Percentiles rank a stretch among this genome's conserved stretches.
phyloP scores from a whole-genome alignment of 306 rosid genomes.

The Acacia acuminata region DNA sequence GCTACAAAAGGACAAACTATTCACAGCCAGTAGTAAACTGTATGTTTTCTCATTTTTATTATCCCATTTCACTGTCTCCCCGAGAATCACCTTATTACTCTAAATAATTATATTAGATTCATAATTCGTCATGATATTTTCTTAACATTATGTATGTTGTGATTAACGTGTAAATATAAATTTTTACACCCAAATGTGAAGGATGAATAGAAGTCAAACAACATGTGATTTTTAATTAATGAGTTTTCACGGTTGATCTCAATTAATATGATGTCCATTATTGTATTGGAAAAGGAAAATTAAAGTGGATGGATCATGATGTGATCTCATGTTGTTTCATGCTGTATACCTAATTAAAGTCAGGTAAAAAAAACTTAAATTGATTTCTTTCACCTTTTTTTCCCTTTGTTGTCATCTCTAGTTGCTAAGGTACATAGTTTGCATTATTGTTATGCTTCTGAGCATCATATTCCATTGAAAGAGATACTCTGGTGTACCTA shows the following conservation, averaged over 20 bases:
- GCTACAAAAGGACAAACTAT: slow-evolving; percentile 1
- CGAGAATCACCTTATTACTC: neutral
- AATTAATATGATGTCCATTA: neutral
- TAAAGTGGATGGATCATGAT: neutral
- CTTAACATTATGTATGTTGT: neutral
- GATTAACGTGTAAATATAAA: neutral
- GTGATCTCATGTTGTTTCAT: neutral
- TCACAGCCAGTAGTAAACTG: neutral
- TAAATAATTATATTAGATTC: neutral
- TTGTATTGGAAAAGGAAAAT: neutral
- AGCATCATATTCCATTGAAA: too few species aligned
- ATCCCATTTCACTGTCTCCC: neutral
- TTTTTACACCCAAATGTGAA: neutral
- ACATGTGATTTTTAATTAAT: neutral
- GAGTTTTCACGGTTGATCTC: neutral
- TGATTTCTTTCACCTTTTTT: too few species aligned
- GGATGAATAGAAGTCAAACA: neutral
- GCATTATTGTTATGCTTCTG: too few species aligned
- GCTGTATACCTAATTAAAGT: slow-evolving; percentile 14
- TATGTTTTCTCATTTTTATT: neutral
- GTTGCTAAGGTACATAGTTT: too few species aligned
- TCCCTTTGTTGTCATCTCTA: too few species aligned
- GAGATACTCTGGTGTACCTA: too few species aligned
- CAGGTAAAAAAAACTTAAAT: too few species aligned
- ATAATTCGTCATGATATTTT: neutral